Base-by-base conservation (phyloP, 208 protist species). In the Porcisia deanei region DNA sequence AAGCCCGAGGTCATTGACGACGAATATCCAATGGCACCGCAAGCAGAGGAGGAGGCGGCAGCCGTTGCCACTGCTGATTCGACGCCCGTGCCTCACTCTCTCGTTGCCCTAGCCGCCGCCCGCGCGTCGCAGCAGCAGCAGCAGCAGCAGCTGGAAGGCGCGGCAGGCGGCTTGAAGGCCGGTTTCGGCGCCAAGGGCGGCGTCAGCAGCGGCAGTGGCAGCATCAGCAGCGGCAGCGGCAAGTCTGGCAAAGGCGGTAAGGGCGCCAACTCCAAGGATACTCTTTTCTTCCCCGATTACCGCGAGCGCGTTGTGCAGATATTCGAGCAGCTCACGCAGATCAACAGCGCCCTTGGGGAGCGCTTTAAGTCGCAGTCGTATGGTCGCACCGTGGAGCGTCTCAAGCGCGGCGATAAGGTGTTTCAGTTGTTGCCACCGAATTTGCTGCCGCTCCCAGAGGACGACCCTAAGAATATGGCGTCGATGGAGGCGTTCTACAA, bases 341-440 rank as follows among this genome's bases (percentile, higher is more conserved):
- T 96, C 53, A 95, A 96, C 83, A 75, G 73, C 47, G 92, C 90
- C 7, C 79, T 96, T 3, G 85, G 90, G 4, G 92, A 96, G 80
- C 76, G 79, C 55, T 96, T 92, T 83, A 96, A 96, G 84, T 80
- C 89, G 20, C 71, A 87, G 25, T 94, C 87, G 30, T 96, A 96
- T 66, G 66, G 75, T 8, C 78, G 83, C 41, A 82, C 89, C 16
- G 74, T 91, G 0, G 89, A 96, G 37, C 79, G 77, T 2, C 81
- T 96, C 22, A 92, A 93, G 70, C 55, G 79, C 16, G 84, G 85
- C 49, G 92, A 96, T 72, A 85, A 78, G 37, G 84, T 94, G 4
- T 92, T 94, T 67, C 60, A 85, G 60, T 41, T 92, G 39, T 77
- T 96, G 7, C 92, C 92, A 52, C 92, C 92, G 34, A 88, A 96